Evolutionary conservation across 176 grass and related monocot genomes (phyloP).

Genomic region (Avena eriantha): DNA sequence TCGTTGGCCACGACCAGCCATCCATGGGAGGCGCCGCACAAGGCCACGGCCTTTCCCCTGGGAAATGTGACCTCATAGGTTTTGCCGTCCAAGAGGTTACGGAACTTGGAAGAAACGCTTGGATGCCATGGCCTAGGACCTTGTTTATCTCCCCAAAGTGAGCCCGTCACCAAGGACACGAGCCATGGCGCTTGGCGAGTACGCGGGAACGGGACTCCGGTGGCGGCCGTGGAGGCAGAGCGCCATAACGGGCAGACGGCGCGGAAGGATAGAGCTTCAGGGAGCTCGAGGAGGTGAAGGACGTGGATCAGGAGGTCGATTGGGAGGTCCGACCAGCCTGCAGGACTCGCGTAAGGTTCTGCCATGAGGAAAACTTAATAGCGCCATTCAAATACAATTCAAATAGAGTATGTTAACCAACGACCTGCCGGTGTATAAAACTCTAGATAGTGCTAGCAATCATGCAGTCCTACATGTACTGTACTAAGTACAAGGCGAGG

Average conservation of each 20-base stretch:
- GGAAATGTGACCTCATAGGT: neutral
- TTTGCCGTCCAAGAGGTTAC: neutral
- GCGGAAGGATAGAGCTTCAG: neutral
- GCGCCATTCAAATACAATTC: too few relatives aligned
- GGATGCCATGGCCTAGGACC: neutral
- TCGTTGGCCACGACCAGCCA: neutral
- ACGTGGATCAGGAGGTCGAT: neutral
- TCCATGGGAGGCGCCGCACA: neutral
- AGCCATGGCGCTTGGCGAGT: neutral
- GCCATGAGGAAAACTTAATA: neutral
- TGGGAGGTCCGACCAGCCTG: slow-evolving; percentile 3
- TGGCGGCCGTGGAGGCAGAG: neutral
- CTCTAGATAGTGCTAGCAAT: too few relatives aligned
- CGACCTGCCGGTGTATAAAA: too few relatives aligned
- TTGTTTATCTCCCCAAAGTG: neutral
- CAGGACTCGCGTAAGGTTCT: neutral
- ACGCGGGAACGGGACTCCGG: neutral
- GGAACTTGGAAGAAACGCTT: neutral
- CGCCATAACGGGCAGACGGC: neutral
- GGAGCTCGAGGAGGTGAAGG: neutral
- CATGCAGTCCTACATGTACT: too few relatives aligned
- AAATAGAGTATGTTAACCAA: too few relatives aligned
- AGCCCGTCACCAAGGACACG: neutral
- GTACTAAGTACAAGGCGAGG: too few relatives aligned
- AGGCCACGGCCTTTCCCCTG: neutral